Conservation (phyloP, 208 protist genomes). For the Trypanosoma brucei region DNA sequence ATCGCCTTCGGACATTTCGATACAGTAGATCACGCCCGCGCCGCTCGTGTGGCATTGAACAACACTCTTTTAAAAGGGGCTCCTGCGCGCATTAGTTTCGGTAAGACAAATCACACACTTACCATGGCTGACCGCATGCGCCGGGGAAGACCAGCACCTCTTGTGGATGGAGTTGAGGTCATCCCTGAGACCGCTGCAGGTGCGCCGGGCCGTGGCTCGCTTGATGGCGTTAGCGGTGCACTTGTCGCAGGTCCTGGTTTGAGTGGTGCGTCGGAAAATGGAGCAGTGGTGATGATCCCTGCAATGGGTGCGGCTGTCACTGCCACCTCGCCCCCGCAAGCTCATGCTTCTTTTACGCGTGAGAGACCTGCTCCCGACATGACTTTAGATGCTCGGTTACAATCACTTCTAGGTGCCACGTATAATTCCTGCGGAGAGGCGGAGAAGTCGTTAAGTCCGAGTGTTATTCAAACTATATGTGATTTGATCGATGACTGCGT, state of each 20-base stretch:
- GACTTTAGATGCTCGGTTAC: constrained; percentile 62
- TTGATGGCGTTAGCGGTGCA: constrained; percentile 29
- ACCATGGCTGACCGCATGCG: constrained; percentile 64
- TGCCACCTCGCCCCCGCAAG: constrained; percentile 9
- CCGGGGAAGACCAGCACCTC: constrained; percentile 11
- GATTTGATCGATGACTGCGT: constrained; percentile 64
- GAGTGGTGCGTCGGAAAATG: constrained; percentile 7
- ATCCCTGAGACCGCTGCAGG: background rate
- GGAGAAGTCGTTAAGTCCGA: constrained; percentile 54
- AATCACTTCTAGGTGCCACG: constrained; percentile 53
- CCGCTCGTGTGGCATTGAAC: constrained; percentile 50
- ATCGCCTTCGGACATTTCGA: constrained; percentile 88
- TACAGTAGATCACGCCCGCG: constrained; percentile 52
- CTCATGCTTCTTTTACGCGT: constrained; percentile 34
- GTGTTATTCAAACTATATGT: constrained; percentile 68
- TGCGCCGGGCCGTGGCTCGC: background rate
- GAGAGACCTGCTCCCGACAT: constrained; percentile 56
- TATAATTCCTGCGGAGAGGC: constrained; percentile 74
- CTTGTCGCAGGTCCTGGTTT: constrained; percentile 31
- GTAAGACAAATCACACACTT: constrained; percentile 72
- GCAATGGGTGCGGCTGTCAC: constrained; percentile 41
- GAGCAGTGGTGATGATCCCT: constrained; percentile 37
- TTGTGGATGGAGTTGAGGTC: constrained; percentile 8
- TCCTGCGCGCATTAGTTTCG: constrained; percentile 77
- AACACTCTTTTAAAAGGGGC: constrained; percentile 53